Evolutionary conservation across 306 rosid genomes (phyloP), one percentile per base, ranked within the genome.

Genomic region (Psophocarpus tetragonolobus): DNA sequence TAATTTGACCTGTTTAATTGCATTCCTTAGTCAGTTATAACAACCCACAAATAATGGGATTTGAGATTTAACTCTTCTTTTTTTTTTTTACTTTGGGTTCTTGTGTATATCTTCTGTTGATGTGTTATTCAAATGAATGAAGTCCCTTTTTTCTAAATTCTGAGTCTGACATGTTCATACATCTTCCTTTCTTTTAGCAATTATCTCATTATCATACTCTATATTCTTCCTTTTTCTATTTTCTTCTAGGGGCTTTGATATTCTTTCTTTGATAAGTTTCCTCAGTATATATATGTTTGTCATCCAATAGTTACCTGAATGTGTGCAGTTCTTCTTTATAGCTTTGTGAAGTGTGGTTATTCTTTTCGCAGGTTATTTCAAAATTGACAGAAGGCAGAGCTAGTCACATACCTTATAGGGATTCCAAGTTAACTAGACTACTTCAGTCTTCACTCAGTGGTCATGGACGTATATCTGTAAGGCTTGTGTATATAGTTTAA

Each of bases 391-490:
- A 96, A 77, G 90, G 75, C 41, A 87, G 75, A 88, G 91, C 99
- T 38, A 83, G 92, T 84, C 99, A 96, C 83, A 57, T 96, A 82
- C 99, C 99, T 36, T 96, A 96, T 74, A 78, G 99, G 77, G 99
- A 96, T 86, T 96, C 99, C 73, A 96, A 96, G 83, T 85, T 96
- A 84, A 96, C 99, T 68, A 90, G 99, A 85, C 79, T 96, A 57
- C 96, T 96, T 66, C 99, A 96, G 80, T 90, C 96, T 75, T 96
- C 99, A 4, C 91, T 96, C 81, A 92, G 99, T 68, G 99, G 99
- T 78, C 97, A 93, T 67, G 99, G 99, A 47, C 98, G 96, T 65
- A 88, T 92, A 71, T 96, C 99, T 87, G 99, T 96, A 90, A 91
- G 97, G 76, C 82, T 87, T 71, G 57, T 83, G 61, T 69, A 76